A percentile compares a stretch with the other conserved stretches of the same genome.
Evolutionary conservation across 2,329 filamentous ascomycete genomes (phyloP).

Genomic region (Curvularia spicifera): DNA sequence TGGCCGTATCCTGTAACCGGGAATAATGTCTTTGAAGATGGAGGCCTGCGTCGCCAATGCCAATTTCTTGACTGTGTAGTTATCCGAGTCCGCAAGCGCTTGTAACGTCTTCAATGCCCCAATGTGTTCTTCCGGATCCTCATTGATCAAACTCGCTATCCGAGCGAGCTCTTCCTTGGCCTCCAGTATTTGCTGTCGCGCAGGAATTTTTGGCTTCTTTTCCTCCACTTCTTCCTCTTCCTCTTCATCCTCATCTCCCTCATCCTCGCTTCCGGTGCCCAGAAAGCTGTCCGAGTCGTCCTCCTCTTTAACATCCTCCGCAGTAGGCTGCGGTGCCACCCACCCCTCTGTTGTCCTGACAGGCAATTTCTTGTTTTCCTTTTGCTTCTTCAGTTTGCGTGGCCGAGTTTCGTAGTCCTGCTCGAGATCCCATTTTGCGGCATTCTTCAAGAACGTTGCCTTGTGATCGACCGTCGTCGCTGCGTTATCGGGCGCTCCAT

Average conservation of each 20-base stretch:
- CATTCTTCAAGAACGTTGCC: constrained; percentile 72
- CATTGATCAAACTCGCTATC: constrained; percentile 80
- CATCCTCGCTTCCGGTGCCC: constrained; percentile 59
- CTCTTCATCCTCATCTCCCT: constrained; percentile 56
- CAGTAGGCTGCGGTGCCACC: constrained; percentile 62
- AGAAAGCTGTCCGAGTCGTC: constrained; percentile 69
- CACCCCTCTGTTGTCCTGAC: constrained; percentile 84
- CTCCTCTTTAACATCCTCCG: constrained; percentile 57
- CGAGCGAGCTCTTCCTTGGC: constrained; percentile 93
- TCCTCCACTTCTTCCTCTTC: constrained; percentile 49
- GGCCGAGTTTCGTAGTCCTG: constrained; percentile 85
- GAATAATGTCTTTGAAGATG: constrained; percentile 94
- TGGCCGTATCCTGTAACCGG: constrained; percentile 91
- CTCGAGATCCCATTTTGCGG: constrained; percentile 87
- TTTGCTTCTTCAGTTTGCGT: constrained; percentile 74
- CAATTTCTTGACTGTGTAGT: constrained; percentile 81
- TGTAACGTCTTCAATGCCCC: constrained; percentile 78
- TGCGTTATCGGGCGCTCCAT: constrained; percentile 25
- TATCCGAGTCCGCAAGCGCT: constrained; percentile 72
- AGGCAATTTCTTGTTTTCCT: constrained; percentile 77
- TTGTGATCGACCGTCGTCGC: constrained; percentile 34
- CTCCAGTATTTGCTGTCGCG: constrained; percentile 78
- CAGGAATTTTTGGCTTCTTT: constrained; percentile 69
- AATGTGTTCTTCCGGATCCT: constrained; percentile 90
- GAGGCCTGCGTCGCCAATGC: constrained; percentile 85